Base-by-base conservation (phyloP, 2,329 filamentous ascomycete species). In the Colletotrichum lentis region DNA sequence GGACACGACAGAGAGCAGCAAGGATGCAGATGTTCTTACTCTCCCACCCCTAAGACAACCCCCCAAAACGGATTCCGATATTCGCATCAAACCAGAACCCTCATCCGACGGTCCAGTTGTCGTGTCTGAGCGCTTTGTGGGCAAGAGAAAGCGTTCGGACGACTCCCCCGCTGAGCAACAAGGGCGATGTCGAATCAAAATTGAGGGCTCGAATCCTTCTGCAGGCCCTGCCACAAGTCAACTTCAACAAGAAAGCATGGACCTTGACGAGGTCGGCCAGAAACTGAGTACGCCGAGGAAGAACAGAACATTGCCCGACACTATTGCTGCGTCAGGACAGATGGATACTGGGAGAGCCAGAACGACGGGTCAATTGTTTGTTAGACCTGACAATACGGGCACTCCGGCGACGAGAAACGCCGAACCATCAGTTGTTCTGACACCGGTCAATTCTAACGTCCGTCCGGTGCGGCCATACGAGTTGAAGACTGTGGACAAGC, bases 31-130 rank as follows among this genome's bases (percentile, higher is more conserved):
- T 37, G 39, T 31, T 35, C 22, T 55, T 22, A 54, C 46, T 39
- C 67, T 69, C 22, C 67, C 67, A 24, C 67, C 57, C 3, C n/a
- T 63, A 24, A 62, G 22, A 41, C 57, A 54, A 37, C 52, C 16
- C 46, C 20, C 52, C 47, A 44, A 68, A 31, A 41, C 18, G 12
- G 39, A 49, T 24, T 24, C 53, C 6, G 64, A 63, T 20, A 31
- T 69, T 20, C 22, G 31, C 14, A 72, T 87, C 27, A 87, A 88
- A 71, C 64, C 76, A n/a, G 85, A 88, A 69, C 82, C 16, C 2
- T 85, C 83, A 5, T 88, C 86, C 0, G 85, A 88, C 64, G 74
- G 73, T 2, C 84, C 83, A 0, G 76, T 87, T 1, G 72, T 88
- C 6, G 75, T 88, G 2, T 86, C 80, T 3, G 85, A 86, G 69